Conservation (phyloP, 805 yeast genomes). For the Candida dendrica region DNA sequence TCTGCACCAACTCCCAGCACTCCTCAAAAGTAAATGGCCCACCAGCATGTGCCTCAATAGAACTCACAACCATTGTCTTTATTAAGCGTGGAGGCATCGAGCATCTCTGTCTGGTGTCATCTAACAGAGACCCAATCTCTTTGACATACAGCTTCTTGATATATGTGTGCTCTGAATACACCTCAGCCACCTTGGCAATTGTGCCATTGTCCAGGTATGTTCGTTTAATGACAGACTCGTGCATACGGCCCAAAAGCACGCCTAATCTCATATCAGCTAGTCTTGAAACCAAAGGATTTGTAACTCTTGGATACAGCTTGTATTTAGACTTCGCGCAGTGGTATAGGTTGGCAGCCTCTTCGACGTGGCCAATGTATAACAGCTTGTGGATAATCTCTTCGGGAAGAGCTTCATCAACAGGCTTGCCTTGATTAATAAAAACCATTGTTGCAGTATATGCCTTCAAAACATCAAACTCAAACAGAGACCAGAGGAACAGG, state of each 20-base stretch:
- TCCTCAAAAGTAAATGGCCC: background rate
- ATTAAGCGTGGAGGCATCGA: conserved; percentile 3
- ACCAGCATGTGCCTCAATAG: background rate
- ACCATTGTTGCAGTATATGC: conserved; percentile 5
- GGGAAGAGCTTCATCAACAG: conserved; percentile 2
- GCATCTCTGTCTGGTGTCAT: background rate
- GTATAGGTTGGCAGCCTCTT: conserved; percentile 4
- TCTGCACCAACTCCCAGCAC: background rate
- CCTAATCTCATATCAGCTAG: conserved; percentile 5
- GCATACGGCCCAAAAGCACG: too few species aligned
- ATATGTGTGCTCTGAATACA: background rate
- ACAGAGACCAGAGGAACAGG: background rate
- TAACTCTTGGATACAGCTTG: conserved; percentile 11
- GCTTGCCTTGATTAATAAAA: background rate
- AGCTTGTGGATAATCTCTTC: conserved; percentile 11
- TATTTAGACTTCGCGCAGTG: conserved; percentile 1
- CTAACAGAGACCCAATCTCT: conserved; percentile 6
- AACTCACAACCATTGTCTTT: conserved; percentile 1
- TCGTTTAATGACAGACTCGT: conserved; percentile 1
- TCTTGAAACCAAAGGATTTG: conserved; percentile 4
- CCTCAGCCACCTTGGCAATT: conserved; percentile 6
- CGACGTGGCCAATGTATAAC: conserved; percentile 3
- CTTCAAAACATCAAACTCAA: background rate
- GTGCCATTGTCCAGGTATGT: conserved; percentile 11
- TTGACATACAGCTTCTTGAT: conserved; percentile 4